Conservation (phyloP, 306 rosid species). For the Calophaca sinica region DNA sequence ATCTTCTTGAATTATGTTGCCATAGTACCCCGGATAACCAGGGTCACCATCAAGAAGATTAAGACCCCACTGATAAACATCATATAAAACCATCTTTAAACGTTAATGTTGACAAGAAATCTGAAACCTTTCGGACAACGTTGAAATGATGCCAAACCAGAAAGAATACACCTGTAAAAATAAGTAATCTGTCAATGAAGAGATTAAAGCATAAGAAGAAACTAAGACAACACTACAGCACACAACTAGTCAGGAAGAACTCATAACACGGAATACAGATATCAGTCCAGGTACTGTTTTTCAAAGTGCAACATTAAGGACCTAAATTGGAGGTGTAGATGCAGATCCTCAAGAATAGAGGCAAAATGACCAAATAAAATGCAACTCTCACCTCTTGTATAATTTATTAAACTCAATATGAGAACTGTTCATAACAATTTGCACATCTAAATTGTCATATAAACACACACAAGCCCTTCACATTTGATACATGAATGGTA, state of each 20-base stretch:
- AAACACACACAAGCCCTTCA: conserved; percentile 11
- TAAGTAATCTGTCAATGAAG: conserved; percentile 35
- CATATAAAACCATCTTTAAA: conserved; percentile 62
- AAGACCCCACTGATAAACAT: conserved; percentile 70
- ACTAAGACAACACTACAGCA: conserved; percentile 12
- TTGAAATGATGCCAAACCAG: conserved; percentile 40
- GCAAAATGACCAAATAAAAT: neutral
- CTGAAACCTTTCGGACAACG: conserved; percentile 35
- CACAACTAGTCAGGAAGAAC: conserved; percentile 27
- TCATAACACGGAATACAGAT: conserved; percentile 30
- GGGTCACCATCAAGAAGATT: conserved; percentile 64
- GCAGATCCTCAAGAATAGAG: neutral
- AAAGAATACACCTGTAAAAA: conserved; percentile 47
- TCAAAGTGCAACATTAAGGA: conserved; percentile 33
- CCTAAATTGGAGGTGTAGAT: conserved; percentile 19
- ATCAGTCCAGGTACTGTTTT: conserved; percentile 3
- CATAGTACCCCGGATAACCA: conserved; percentile 57
- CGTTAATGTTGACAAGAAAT: conserved; percentile 30
- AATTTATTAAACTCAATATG: neutral
- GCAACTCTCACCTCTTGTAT: neutral
- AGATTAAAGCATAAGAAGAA: conserved; percentile 15
- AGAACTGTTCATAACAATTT: neutral
- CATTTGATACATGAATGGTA: neutral
- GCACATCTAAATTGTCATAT: neutral
- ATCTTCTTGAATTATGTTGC: conserved; percentile 51